Base-by-base conservation (phyloP, 768 basidiomycete genomes). In the Grammothele lineata region DNA sequence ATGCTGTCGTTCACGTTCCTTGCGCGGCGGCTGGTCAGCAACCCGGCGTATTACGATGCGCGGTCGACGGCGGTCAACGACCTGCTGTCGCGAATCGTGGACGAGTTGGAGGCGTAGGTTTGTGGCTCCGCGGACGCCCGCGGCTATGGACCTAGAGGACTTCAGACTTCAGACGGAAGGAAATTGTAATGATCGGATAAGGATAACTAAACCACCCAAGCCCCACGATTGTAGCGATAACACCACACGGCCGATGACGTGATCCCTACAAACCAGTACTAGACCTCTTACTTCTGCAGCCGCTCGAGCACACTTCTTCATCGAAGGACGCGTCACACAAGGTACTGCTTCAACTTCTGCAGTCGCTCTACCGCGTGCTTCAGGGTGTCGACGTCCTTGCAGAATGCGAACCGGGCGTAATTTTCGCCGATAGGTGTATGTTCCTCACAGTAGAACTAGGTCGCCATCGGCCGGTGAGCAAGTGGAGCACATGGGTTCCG, bases 311-410 rank as follows among this genome's bases (percentile, higher is more conserved):
- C n/a, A n/a, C n/a, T n/a, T n/a, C n/a, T n/a, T n/a, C n/a, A n/a
- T n/a, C n/a, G 8, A 14, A 30, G 27, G 27, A 7, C 51, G 46
- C 26, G 25, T 53, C 43, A 53, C 33, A 38, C 51, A 4, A 84
- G 67, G 67, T 76, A 95, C 45, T 89, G 78, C 59, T 77, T 80
- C 54, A 99, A 69, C 19, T 70, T 71, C 64, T 85, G 75, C 17
- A 99, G 70, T n/a, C 91, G 79, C 59, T 88, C 84, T 19, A 82
- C 85, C n/a, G 96, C 96, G 18, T 69, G 71, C 50, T 71, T 76
- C 14, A 99, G 75, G 0, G 92, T 95, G 34, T 89, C 90, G 17
- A 82, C 53, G 58, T 98, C 95, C 63, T 99, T 99, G 75, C 96
- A 97, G 73, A 96, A 93, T 1, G 93, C 86, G 63, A 98, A 97